A percentile compares a stretch with the other conserved stretches of the same genome.
Evolutionary conservation across 1,139 yeast genomes (phyloP).

Genomic region (Lipomyces yarrowii): DNA sequence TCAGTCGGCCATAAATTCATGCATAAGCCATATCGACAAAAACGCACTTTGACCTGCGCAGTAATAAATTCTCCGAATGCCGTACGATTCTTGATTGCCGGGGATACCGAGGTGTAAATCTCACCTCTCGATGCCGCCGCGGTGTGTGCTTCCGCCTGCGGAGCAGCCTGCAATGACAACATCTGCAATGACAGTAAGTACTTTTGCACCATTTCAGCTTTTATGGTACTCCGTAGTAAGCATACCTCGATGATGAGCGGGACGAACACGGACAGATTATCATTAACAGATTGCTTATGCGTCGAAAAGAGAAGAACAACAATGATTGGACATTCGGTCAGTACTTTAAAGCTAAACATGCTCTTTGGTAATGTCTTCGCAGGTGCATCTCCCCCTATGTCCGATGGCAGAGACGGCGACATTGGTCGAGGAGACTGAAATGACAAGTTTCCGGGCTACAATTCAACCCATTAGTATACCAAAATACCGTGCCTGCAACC

Average conservation of each 20-base stretch:
- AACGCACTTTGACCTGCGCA: slow-evolving; percentile 76
- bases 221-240: background rate
- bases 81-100: slow-evolving; percentile 74
- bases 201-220: background rate
- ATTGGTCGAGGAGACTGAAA: slow-evolving; percentile 45
- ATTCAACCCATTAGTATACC: background rate
- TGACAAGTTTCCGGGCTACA: slow-evolving; percentile 25
- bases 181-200: slow-evolving; percentile 39
- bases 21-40: background rate
- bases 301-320: slow-evolving; percentile 90
- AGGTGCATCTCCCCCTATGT: slow-evolving; percentile 43
- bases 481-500: background rate
- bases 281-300: slow-evolving; percentile 71
- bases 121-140: slow-evolving; percentile 60
- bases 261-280: slow-evolving; percentile 73
- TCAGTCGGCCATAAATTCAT: too few species aligned
- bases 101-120: slow-evolving; percentile 55
- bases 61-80: slow-evolving; percentile 87
- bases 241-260: slow-evolving; percentile 69
- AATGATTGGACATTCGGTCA: slow-evolving; percentile 96
- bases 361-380: slow-evolving; percentile 54
- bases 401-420: slow-evolving; percentile 48
- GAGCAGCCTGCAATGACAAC: slow-evolving; percentile 72
- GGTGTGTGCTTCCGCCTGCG: slow-evolving; percentile 69
- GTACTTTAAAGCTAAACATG: slow-evolving; percentile 81